phyloP scores from a whole-genome alignment of 129 eudicot species.

The Chrysanthemum lavandulifolium region DNA sequence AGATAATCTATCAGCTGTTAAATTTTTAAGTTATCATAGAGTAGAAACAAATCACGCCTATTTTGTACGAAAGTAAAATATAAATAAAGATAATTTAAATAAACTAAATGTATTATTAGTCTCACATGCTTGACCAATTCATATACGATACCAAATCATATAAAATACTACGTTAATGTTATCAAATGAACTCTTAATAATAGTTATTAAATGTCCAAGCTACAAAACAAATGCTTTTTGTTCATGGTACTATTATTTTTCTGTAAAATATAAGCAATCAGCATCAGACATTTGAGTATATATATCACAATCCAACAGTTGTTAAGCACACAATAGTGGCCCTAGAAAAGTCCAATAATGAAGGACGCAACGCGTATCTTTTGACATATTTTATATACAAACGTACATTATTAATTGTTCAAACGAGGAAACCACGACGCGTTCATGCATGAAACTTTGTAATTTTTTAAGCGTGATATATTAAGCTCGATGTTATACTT shows the following conservation, averaged over 20 bases:
- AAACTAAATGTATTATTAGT: no score
- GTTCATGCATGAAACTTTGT: no score
- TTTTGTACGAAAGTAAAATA: no score
- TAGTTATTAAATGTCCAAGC: no score
- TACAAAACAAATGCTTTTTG: neutral
- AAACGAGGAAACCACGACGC: no score
- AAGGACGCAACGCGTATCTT: neutral
- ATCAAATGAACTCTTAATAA: constrained; percentile 2
- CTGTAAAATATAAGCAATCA: neutral
- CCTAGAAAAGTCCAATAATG: neutral
- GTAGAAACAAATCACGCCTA: no score
- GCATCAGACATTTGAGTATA: neutral
- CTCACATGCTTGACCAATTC: neutral
- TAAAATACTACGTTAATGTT: neutral
- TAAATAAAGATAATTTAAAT: no score
- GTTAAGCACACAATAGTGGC: constrained; percentile 15
- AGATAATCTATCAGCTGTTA: no score
- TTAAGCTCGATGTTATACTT: no score
- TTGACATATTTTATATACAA: neutral
- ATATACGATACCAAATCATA: neutral
- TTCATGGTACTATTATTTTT: neutral
- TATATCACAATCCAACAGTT: constrained; percentile 5
- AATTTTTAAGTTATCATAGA: no score
- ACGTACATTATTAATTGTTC: no score
- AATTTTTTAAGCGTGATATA: no score